Percentiles rank a stretch among this genome's conserved stretches.
These are phyloP conservation scores for Clarireedia sp. DNA, from an alignment of 2,329 filamentous ascomycete genomes.

Conservation along the genomic window DNA sequence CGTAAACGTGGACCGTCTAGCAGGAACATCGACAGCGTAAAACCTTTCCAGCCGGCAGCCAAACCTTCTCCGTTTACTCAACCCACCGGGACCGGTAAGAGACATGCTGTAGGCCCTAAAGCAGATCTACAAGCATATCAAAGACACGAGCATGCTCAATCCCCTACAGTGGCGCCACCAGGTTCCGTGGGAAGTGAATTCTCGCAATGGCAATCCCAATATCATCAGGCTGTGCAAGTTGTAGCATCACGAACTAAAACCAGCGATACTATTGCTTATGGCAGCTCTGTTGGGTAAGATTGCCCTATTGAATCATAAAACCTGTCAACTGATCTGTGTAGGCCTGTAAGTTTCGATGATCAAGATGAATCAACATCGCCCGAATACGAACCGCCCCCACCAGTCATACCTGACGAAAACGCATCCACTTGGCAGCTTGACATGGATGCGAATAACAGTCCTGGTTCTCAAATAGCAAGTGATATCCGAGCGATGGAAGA, in stretches of 20 bases:
- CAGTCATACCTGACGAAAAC: slow-evolving; percentile 1
- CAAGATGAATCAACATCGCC: slow-evolving; percentile 1
- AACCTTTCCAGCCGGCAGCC: background rate
- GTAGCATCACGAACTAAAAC: background rate
- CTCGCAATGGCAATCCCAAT: background rate
- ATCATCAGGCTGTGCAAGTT: background rate
- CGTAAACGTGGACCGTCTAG: slow-evolving; percentile 7
- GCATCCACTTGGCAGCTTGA: background rate
- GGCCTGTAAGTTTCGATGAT: background rate
- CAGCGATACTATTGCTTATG: background rate
- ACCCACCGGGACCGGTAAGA: too few species aligned
- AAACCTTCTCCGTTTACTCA: background rate
- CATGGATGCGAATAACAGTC: too few species aligned
- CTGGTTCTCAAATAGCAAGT: slow-evolving; percentile 11
- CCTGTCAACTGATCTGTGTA: background rate
- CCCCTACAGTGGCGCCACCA: too few species aligned
- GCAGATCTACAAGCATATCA: background rate
- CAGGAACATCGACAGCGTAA: slow-evolving; percentile 1
- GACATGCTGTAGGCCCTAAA: too few species aligned
- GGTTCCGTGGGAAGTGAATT: background rate
- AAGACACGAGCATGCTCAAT: background rate
- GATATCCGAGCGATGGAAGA: background rate
- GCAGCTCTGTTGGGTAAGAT: background rate
- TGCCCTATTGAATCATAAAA: background rate
- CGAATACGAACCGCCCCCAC: slow-evolving; percentile 10